Evolutionary conservation across 805 yeast species (phyloP), one percentile per base, ranked within the genome.

Genomic region (Brettanomyces nanus): DNA sequence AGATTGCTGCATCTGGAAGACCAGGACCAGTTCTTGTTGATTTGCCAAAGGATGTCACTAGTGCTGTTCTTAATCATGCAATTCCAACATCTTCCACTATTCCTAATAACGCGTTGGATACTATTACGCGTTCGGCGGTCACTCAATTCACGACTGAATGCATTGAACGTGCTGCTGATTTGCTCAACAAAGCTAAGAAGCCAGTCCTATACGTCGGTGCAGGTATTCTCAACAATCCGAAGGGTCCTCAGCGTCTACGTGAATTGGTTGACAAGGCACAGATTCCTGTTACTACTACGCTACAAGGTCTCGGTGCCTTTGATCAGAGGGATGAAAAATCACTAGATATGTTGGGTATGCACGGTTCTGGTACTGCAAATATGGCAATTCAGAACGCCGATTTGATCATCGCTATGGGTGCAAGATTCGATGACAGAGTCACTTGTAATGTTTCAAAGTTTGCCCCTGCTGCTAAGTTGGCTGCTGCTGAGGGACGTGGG

Each of bases 11-110:
- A 31, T 66, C 84, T 41, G 98, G 98, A 34, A 79, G 98, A 62
- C 98, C 98, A 37, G 98, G 98, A 44, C 98, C 98, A 11, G 98
- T 92, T 38, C 73, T 92, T 52, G 97, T 92, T 33, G 98, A 92
- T 63, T 72, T 92, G 59, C 98, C 98, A 54, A 92, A 92, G 69
- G 97, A 92, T 59, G 97, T 92, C 47, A 92, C 97, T 17, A 95
- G 95, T 30, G 82, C 95, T 18, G 73, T 92, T 46, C 73, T 92
- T 54, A 77, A 82, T 53, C 76, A 80, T 48, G 81, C 95, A 41
- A 87, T 92, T 49, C 98, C 98, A 40, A 67, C 78, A 29, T 69
- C 75, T 45, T 62, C 84, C 27, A 83, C 94, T 34, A 71, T 86
- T 48, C 94, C 96, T 19, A 75, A 82, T 35, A 66, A 66, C 43